Base-by-base conservation (phyloP, 1,284 basidiomycete genomes). In the Malassezia vespertilionis region DNA sequence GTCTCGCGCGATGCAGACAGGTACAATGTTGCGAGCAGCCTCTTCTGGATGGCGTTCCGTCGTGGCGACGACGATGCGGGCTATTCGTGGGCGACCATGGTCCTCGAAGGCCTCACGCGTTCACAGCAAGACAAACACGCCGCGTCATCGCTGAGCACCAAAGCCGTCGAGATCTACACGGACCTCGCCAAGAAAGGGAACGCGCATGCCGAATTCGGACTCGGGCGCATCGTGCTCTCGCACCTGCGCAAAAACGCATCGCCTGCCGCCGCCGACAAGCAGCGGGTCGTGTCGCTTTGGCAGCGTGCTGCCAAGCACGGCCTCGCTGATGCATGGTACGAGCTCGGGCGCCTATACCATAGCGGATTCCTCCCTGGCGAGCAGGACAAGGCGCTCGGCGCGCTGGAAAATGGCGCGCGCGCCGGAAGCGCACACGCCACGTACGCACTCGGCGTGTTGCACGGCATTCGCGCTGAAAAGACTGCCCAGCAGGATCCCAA, bases 81-180 rank as follows among this genome's bases (percentile, higher is more conserved):
- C 7, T 61, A 59, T 36, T 61, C 40, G 28, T 63, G 58, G 58
- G 61, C 61, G 5, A 58, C 53, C 31, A 63, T 61, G 61, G 56
- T 63, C 4, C 44, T 61, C 20, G 54, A 58, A 22, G 60, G 60
- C 30, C 40, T 57, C 0, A 47, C 56, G 1, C 51, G 52, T 10
- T 44, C 55, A 3, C 40, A 50, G 0, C 45, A 50, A 0, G 53
- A 54, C 4, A 40, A 47, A 30, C n/a, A n/a, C n/a, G n/a, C n/a
- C n/a, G n/a, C n/a, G n/a, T n/a, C n/a, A n/a, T n/a, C n/a, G n/a
- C n/a, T n/a, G n/a, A 2, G 24, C 4, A 47, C 46, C 9, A 42
- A 33, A 4, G 61, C 58, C 3, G 10, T 61, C 33, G 34, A 35
- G 9, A 33, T 57, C 18, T 63, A 63, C 31, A 52, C 56, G 24